Evolutionary conservation across 225 moss, liverwort and hornwort genomes (phyloP).

Genomic region (Anthoceros angustus): DNA sequence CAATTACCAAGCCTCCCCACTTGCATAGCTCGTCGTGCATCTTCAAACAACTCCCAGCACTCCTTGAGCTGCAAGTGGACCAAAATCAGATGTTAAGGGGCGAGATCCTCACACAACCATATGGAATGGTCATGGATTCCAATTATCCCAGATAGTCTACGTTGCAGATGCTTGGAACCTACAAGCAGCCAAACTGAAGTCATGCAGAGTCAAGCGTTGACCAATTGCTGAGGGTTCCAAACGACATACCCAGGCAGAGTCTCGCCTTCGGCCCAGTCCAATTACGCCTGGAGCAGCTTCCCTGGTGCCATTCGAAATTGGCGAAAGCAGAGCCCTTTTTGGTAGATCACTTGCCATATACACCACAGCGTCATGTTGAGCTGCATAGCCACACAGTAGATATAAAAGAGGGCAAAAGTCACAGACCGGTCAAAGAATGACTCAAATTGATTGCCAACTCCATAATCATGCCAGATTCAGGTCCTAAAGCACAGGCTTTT

Average conservation of each 20-base stretch:
- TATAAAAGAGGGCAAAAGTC: not conserved
- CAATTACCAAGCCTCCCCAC: constrained; percentile 27
- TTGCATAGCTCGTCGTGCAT: constrained; percentile 45
- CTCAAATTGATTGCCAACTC: not conserved
- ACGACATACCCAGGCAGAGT: constrained; percentile 60
- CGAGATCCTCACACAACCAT: no score
- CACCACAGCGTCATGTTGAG: constrained; percentile 44
- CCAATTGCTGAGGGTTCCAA: no score
- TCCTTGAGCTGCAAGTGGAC: constrained; percentile 46
- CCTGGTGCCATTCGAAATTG: constrained; percentile 29
- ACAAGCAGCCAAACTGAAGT: no score
- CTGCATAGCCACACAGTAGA: constrained; percentile 24
- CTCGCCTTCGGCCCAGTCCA: constrained; percentile 55
- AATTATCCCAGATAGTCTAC: no score
- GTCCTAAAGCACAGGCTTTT: not conserved
- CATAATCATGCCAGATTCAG: not conserved
- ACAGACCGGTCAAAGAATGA: not conserved
- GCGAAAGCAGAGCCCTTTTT: constrained; percentile 41
- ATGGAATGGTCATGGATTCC: no score
- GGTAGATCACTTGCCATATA: constrained; percentile 62
- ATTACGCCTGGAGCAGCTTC: constrained; percentile 20
- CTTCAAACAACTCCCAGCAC: constrained; percentile 74
- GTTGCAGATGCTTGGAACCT: no score
- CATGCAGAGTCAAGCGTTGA: no score
- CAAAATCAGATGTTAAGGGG: not conserved